Evolutionary conservation across 2,329 filamentous ascomycete species (phyloP), one percentile per base, ranked within the genome.

Genomic region (Aspergillus aculeatinus): DNA sequence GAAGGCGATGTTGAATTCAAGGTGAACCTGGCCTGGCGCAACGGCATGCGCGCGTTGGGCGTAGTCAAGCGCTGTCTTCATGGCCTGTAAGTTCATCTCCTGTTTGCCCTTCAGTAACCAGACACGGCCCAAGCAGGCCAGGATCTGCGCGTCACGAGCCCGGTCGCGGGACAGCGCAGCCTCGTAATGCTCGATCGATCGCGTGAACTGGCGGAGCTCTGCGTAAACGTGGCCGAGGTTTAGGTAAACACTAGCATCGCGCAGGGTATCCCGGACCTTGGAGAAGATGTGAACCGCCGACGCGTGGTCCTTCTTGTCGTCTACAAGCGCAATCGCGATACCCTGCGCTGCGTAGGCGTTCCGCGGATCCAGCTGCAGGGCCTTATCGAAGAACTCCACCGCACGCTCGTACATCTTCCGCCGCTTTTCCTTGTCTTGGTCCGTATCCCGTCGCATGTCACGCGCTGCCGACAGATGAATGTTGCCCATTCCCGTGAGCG

Each of bases 361-460:
- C 79, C 89, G 92, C 0, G 92, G 88, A 70, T 99, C 95, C n/a
- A 99, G 81, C 64, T 96, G 92, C 23, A 99, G 81, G 4, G 94
- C 94, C 79, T 99, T 99, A 74, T 98, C 95, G 69, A 97, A 99
- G 77, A 99, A 99, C 73, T 99, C 96, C 11, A 98, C 93, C 0
- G 95, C 93, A 67, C 94, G 92, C 72, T 88, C 87, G 73, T 98
- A 99, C 63, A 87, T 89, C 67, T 89, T 90, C 59, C 89, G 90
- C 56, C 93, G 88, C 80, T 96, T 96, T 69, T 96, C 90, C 77
- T 91, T 96, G 61, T 99, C 94, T 61, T 87, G 83, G 9, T 98
- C 95, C 0, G 90, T 90, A 63, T 95, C 91, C 54, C 93, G 87
- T 31, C 91, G 90, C 92, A 98, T 97, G 75, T 99, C 96, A 67